Base-by-base conservation (phyloP, 495 filamentous ascomycete genomes). In the Emericellopsis terricola region DNA sequence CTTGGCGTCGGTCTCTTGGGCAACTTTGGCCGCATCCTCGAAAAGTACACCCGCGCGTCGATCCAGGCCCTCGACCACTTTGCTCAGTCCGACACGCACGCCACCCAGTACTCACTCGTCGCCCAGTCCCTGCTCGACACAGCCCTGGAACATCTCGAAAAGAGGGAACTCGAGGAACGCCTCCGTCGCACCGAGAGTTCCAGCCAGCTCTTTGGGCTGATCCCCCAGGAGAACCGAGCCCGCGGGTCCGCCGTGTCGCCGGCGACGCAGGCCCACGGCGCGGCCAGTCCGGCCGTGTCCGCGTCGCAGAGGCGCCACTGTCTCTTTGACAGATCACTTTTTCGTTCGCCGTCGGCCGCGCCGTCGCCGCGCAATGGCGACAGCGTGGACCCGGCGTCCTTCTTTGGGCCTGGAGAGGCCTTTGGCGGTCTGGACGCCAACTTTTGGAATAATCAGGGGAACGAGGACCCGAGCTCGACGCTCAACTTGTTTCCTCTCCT, bases 41-140 rank as follows among this genome's bases (percentile, higher is more conserved):
- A 61, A 29, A 63, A 59, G 31, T 49, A 58, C 29, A 51, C 56
- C 19, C 47, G 42, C 0, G 43, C 50, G 28, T 52, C 54, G 16
- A 62, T 62, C 19, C 29, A 44, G 7, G 51, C 51, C 1, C 48
- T 63, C n/a, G 57, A 59, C 19, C 52, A 60, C 23, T 60, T 63
- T 29, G 54, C 51, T 2, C 38, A 46, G 19, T 34, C 45, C 20
- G 59, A 63, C 29, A 42, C 56, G 5, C 59, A 63, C 28, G 59
- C 59, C 10, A 35, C 46, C 29, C 59, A 63, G 29, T 63, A 63
- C 37, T 50, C 57, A 3, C 56, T 60, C 16, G 60, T 63, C 23
- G 59, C 56, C 15, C 52, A 60, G 30, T 60, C 59, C 2, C 45
- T 63, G 1, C 50, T 60, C 16, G 41, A 36, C 13, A 60, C 53